phyloP scores from a whole-genome alignment of 768 basidiomycete species.

The Phaffia australis region DNA sequence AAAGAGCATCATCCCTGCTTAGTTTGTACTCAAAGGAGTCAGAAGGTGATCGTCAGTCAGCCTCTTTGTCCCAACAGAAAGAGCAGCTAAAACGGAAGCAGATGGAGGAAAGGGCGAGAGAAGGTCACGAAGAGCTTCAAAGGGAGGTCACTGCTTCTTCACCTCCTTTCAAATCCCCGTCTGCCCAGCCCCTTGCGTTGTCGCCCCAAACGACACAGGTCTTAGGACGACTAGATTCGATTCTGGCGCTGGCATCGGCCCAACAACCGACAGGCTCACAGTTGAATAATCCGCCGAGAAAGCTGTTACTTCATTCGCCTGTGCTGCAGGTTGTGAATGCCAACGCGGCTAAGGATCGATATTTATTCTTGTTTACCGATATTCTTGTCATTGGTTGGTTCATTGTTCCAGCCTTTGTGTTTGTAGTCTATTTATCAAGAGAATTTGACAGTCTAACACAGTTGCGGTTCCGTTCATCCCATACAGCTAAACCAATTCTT shows the following conservation, averaged over 20 bases:
- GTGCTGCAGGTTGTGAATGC: constrained; percentile 88
- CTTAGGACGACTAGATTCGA: constrained; percentile 32
- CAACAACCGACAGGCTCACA: constrained; percentile 40
- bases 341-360: constrained; percentile 74
- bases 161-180: not conserved
- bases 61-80: not conserved
- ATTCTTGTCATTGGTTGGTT: constrained; percentile 56
- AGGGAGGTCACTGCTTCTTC: not conserved
- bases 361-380: constrained; percentile 94
- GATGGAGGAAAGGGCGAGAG: not conserved
- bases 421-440: no score
- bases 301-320: constrained; percentile 68
- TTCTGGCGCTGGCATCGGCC: constrained; percentile 33
- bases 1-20: no score
- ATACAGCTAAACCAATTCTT: constrained; percentile 66
- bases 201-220: constrained; percentile 29
- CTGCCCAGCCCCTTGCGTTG: no score
- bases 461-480: no score
- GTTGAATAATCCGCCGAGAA: constrained; percentile 77
- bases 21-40: no score
- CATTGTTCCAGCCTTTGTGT: no score
- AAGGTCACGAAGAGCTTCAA: not conserved
- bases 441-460: no score
- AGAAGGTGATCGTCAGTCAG: not conserved
- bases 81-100: constrained; percentile 7